Evolutionary conservation across 2,329 filamentous ascomycete species (phyloP), one percentile per base, ranked within the genome.

Genomic region (Aureobasidium sp.): DNA sequence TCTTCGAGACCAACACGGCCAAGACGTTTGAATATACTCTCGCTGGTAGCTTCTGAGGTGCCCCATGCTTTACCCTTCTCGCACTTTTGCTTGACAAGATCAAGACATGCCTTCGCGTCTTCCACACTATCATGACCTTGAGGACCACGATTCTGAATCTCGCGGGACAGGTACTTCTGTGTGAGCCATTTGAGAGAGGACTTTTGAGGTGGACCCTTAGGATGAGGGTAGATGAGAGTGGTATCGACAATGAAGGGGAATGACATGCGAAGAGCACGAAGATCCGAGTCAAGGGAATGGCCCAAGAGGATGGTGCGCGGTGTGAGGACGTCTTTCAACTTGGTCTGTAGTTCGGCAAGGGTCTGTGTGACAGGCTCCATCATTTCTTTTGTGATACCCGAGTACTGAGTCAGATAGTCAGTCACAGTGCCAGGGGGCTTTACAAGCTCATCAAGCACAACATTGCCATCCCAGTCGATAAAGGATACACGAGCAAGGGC

Each of bases 171-270:
- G 62, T 91, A 95, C 65, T 91, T 93, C 60, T 91, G 84, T 0
- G 86, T 79, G 2, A 98, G 80, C 77, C 83, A 97, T 70, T 94
- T 96, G 53, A 98, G 78, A 2, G 88, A 89, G 35, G 88, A 90
- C 67, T 95, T 97, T 57, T 95, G 78, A 0, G 91, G 91, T 1
- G 89, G 85, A 0, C 93, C 93, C 30, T 89, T 85, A 8, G 89
- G 86, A 66, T 98, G 93, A 1, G 91, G 90, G 66, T 87, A 98
- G 49, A 95, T 78, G 30, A 97, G 79, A 11, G 88, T 83, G 0
- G 93, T 97, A 69, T 98, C 93, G 64, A 96, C 81, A 61, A 98
- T 84, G 71, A 90, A 95, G 0, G 93, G 93, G 66, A 97, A 93
- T 0, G 88, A 86, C 56, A 96, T 77, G 64, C 84, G 86, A 24